A percentile compares a stretch with the other conserved stretches of the same genome.
These are phyloP conservation scores for Davidsoniella neocaledoniae DNA, from an alignment of 2,329 filamentous ascomycete genomes.

Conservation along the genomic window DNA sequence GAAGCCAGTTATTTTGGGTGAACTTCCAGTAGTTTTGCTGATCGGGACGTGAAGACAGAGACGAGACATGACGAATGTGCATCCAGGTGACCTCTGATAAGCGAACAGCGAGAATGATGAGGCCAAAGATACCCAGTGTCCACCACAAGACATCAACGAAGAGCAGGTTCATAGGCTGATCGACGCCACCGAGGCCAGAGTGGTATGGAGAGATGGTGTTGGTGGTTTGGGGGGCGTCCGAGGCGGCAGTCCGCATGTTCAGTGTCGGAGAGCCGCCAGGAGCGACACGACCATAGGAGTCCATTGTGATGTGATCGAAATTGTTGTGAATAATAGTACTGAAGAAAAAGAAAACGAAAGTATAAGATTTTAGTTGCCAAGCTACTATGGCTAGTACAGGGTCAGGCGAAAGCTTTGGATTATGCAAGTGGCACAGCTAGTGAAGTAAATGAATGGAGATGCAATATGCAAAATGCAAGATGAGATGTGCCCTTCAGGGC, in stretches of 20 bases:
- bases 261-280: slow-evolving; percentile 19
- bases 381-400: not conserved
- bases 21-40: slow-evolving; percentile 43
- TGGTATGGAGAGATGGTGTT: slow-evolving; percentile 39
- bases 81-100: slow-evolving; percentile 36
- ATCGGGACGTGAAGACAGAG: slow-evolving; percentile 35
- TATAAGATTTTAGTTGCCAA: not conserved
- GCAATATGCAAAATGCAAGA: too few species aligned
- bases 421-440: not conserved
- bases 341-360: not conserved
- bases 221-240: slow-evolving; percentile 18
- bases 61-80: slow-evolving; percentile 40
- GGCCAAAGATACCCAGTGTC: slow-evolving; percentile 38
- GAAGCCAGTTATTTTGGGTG: slow-evolving; percentile 43
- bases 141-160: slow-evolving; percentile 44
- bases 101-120: slow-evolving; percentile 36
- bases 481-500: too few species aligned
- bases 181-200: slow-evolving; percentile 41
- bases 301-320: not conserved
- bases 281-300: not conserved
- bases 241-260: slow-evolving; percentile 16
- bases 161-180: slow-evolving; percentile 38
- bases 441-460: not conserved
- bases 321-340: not conserved
- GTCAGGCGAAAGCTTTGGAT: too few species aligned